Evolutionary conservation across 202 grass and related monocot species (phyloP), one percentile per base, ranked within the genome.

Genomic region (Schoenoplectus tabernaemontani): DNA sequence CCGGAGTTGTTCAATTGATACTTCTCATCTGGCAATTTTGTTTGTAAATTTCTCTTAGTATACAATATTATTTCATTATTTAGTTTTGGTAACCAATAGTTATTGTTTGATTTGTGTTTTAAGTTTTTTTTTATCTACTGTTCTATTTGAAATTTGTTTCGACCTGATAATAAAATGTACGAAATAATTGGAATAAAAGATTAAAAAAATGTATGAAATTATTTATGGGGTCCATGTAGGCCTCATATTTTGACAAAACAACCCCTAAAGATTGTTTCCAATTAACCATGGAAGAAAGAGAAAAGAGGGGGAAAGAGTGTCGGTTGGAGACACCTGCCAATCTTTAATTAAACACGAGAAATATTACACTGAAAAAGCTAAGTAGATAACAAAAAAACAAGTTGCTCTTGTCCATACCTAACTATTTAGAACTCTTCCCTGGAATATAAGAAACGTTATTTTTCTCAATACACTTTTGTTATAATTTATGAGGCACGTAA

Each of bases 1-100:
- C 90, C 88, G 6, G 85, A 87, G 83, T 76, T 88, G 83, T 97
- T 89, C 33, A 82, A 44, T 19, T 91, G 81, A 56, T 74, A 82
- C 74, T 86, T 87, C 75, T 76, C 90, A 71, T 82, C 80, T 82
- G 48, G 9, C 28, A 82, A 81, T 60, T 48, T 11, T 43, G 3
- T 73, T 73, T 71, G 11, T 15, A 19, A 48, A 59, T 34, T 48
- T 42, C 1, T 0, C 47, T 51, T 54, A 54, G 28, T 28, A 15
- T 81, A 34, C 9, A 15, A 59, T 68, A 33, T 28, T 6, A 63
- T 81, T 67, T 80, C 38, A 26, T 42, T 46, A 9, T 37, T 39
- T 20, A 78, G 75, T 9, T 51, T 78, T 59, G 9, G 59, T n/a
- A 78, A 2, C 28, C 16, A 60, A 17, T 19, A 64, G 30, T 64